Conservation (phyloP, 805 yeast species). For the Suhomyces kilbournensis region DNA sequence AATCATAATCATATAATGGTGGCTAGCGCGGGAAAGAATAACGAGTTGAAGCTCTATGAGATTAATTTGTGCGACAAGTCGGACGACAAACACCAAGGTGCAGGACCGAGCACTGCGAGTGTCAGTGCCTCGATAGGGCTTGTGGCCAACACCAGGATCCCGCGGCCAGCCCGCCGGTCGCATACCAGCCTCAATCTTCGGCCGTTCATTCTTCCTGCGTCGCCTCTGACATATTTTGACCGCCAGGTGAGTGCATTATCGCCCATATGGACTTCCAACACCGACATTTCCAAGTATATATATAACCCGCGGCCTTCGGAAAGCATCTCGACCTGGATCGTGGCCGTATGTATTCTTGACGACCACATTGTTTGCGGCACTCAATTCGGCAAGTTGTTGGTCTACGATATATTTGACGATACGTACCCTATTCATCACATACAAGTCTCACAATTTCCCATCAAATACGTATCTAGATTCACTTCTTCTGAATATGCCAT, state of each 20-base stretch:
- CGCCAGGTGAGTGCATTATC: conserved; percentile 10
- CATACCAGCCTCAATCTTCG: conserved; percentile 3
- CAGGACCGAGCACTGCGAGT: neutral
- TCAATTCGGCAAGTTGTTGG: conserved; percentile 28
- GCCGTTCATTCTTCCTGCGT: neutral
- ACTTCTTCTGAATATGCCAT: conserved; percentile 16
- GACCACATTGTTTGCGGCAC: conserved; percentile 24
- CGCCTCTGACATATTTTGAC: conserved; percentile 3
- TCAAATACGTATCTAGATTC: conserved; percentile 16
- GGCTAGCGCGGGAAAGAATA: conserved; percentile 26
- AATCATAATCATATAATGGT: conserved; percentile 13
- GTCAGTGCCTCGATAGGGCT: conserved; percentile 1
- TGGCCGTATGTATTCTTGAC: conserved; percentile 17
- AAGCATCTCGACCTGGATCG: conserved; percentile 20
- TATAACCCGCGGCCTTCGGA: conserved; percentile 10
- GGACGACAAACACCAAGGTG: neutral
- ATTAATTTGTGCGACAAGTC: conserved; percentile 10
- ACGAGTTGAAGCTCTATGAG: conserved; percentile 25
- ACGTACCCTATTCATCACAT: conserved; percentile 11
- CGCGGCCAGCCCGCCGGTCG: conserved; percentile 4
- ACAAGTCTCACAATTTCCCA: conserved; percentile 24
- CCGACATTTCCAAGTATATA: conserved; percentile 7
- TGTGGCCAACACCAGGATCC: neutral
- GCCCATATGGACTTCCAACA: conserved; percentile 14
- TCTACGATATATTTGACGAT: conserved; percentile 16